Evolutionary conservation across 2,329 filamentous ascomycete genomes (phyloP).

Genomic region (Aspergillus felis): DNA sequence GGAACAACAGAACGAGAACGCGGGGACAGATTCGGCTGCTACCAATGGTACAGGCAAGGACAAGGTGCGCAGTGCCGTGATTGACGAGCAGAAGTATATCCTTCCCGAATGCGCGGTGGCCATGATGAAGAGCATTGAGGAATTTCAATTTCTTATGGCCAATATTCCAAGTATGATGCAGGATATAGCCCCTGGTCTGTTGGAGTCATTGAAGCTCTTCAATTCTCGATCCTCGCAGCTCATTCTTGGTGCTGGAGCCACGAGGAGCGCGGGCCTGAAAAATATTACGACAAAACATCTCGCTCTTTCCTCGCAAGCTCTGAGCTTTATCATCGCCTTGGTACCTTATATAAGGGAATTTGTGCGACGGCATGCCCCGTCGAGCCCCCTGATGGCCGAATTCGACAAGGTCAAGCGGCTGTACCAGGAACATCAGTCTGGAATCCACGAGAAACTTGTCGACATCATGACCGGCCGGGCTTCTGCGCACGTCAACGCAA

Average conservation of each 20-base stretch:
- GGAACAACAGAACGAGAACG: constrained; percentile 14
- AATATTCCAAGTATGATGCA: constrained; percentile 85
- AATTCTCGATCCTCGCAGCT: constrained; percentile 96
- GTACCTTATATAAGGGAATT: constrained; percentile 91
- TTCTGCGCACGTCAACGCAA: constrained; percentile 66
- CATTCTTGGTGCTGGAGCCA: constrained; percentile 91
- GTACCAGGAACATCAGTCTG: constrained; percentile 84
- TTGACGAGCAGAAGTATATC: constrained; percentile 82
- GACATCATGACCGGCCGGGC: constrained; percentile 86
- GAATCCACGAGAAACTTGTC: constrained; percentile 86
- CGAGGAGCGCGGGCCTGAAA: constrained; percentile 79
- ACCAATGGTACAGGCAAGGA: constrained; percentile 50
- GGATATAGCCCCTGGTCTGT: constrained; percentile 72
- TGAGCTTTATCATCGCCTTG: constrained; percentile 81
- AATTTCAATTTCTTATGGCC: constrained; percentile 76
- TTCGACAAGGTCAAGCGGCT: constrained; percentile 84
- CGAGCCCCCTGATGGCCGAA: constrained; percentile 64
- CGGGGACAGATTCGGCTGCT: constrained; percentile 36
- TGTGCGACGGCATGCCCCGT: constrained; percentile 67
- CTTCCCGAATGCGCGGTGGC: constrained; percentile 78
- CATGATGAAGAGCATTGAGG: constrained; percentile 75
- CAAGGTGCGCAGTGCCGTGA: constrained; percentile 66
- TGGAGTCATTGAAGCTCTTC: constrained; percentile 87
- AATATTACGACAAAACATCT: constrained; percentile 97
- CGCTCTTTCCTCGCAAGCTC: constrained; percentile 81